A percentile compares a stretch with the other conserved stretches of the same genome.
Conservation (phyloP, 805 yeast species). For the Kazachstania viticola region DNA sequence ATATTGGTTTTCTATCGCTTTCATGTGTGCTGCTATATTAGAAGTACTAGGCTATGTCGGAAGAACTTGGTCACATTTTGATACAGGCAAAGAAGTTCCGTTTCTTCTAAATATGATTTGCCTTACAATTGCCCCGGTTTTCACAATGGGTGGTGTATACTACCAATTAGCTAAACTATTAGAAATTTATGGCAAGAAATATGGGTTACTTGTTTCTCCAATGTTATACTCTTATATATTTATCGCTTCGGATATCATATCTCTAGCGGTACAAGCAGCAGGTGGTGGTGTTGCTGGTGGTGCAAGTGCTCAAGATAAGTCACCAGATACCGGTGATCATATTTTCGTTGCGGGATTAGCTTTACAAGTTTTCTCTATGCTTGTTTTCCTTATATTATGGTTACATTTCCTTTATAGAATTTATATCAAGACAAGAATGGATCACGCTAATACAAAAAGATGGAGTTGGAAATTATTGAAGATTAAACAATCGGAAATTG, state of each 20-base stretch:
- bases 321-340: constrained; percentile 15
- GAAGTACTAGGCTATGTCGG: constrained; percentile 64
- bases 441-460: constrained; percentile 12
- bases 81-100: constrained; percentile 27
- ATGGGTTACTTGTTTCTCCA: constrained; percentile 32
- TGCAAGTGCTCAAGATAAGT: constrained; percentile 25
- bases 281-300: constrained; percentile 69
- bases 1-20: constrained; percentile 54
- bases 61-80: constrained; percentile 36
- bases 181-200: constrained; percentile 46
- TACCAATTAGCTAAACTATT: constrained; percentile 56
- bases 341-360: constrained; percentile 71
- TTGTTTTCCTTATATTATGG: constrained; percentile 43
- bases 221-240: constrained; percentile 42
- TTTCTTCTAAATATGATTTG: constrained; percentile 56
- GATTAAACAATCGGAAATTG: constrained; percentile 12
- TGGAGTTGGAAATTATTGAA: constrained; percentile 7
- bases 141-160: constrained; percentile 77
- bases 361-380: constrained; percentile 63
- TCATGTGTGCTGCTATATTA: constrained; percentile 42
- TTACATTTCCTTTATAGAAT: constrained; percentile 34
- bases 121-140: constrained; percentile 71
- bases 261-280: constrained; percentile 55
- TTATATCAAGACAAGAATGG: constrained; percentile 21
- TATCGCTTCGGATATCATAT: constrained; percentile 50